Base-by-base conservation (phyloP, 306 rosid genomes). In the Prunus padus region DNA sequence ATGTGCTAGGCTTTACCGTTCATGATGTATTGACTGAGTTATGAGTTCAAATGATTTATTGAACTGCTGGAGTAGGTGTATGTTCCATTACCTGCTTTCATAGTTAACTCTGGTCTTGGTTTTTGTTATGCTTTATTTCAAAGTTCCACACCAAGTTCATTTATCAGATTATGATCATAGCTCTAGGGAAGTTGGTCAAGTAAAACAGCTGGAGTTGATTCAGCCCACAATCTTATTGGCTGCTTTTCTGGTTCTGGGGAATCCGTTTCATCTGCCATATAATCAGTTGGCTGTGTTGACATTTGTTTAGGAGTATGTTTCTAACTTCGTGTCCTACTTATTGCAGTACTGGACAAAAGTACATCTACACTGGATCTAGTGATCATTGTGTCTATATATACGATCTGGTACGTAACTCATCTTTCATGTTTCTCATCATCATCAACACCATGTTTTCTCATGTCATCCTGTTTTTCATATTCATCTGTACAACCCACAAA, bases 311-410 rank as follows among this genome's bases (percentile, higher is more conserved):
- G 54, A 0, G 20, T 30, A 50, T 52, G 30, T 15, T 44, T 45
- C 22, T 13, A 31, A 62, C 7, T 63, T 50, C 40, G 16, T 54
- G 4, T 44, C 51, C 2, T 37, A 15, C 52, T 22, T 69, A 49
- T 30, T 74, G 45, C 71, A 44, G 64, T 33, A 40, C n/a, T 9
- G 98, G 96, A 65, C 98, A 90, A 77, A 92, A 95, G 83, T 95
- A 90, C 90, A 95, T 95, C 71, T 95, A 90, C 87, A 92, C 96
- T 2, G 97, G 97, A n/a, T 95, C 98, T 69, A 87, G 88, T 37
- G 88, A 95, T 81, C 77, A 87, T 44, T 85, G 81, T 31, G 93
- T 89, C 47, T 90, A 90, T 69, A 83, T 95, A 65, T 95, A 92
- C 76, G 97, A 95, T 82, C 85, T 95, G 98, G 98, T 92, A 90